A percentile compares a stretch with the other conserved stretches of the same genome.
Conservation (phyloP, 441 rosid species). For the Codiaeum variegatum region DNA sequence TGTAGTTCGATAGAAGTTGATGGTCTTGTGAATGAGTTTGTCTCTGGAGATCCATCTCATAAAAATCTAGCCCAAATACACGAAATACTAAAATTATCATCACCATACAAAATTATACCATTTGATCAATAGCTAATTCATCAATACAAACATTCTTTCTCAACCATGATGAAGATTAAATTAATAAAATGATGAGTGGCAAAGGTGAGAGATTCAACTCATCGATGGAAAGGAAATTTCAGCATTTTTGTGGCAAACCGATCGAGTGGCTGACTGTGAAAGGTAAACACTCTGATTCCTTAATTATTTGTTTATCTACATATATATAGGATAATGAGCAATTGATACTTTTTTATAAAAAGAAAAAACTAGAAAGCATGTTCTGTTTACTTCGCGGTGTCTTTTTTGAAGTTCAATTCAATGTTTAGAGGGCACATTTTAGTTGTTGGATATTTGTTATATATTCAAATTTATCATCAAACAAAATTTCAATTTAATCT, state of each 20-base stretch:
- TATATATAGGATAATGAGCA: no score
- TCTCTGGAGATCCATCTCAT: constrained; percentile 45
- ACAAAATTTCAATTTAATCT: not conserved
- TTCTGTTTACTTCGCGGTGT: no score
- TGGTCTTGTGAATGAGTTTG: constrained; percentile 42
- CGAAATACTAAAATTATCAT: constrained; percentile 33
- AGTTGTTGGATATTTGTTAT: no score
- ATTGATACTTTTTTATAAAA: no score
- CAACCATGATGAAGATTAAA: not conserved
- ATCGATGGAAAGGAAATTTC: not conserved
- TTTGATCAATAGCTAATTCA: not conserved
- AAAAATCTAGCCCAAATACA: constrained; percentile 34
- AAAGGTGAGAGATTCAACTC: not conserved
- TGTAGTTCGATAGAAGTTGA: constrained; percentile 52
- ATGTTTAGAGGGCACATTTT: not conserved
- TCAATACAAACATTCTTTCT: not conserved
- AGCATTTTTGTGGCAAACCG: not conserved
- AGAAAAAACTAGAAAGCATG: no score
- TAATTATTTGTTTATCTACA: no score
- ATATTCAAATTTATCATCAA: not conserved
- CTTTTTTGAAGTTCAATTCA: not conserved
- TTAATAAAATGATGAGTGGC: not conserved
- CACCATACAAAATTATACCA: constrained; percentile 17
- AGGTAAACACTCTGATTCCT: not conserved
- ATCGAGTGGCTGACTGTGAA: not conserved